These are phyloP conservation scores for Inga oerstediana DNA, from an alignment of 306 rosid species.

Conservation along the genomic window DNA sequence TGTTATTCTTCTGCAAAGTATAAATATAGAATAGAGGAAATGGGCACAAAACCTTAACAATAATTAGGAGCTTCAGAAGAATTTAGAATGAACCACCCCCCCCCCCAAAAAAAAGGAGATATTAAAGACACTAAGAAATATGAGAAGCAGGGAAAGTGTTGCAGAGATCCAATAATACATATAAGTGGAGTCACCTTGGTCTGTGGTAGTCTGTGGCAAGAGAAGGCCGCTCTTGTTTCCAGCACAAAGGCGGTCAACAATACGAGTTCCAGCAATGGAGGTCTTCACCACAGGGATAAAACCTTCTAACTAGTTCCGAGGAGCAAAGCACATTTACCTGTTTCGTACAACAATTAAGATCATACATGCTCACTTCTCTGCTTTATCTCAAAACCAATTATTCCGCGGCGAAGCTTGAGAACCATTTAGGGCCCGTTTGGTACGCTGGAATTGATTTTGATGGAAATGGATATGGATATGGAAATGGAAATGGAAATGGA, in stretches of 20 bases:
- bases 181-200: constrained; percentile 65
- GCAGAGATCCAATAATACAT: background rate
- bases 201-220: constrained; percentile 90
- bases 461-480: no score
- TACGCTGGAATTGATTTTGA: no score
- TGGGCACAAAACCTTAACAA: background rate
- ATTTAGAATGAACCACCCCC: background rate
- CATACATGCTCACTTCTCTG: constrained; percentile 10
- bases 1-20: background rate
- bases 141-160: background rate
- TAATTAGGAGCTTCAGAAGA: background rate
- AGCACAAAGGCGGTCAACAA: constrained; percentile 91
- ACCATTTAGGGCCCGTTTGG: no score
- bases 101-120: background rate
- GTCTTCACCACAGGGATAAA: constrained; percentile 85
- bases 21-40: background rate
- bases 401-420: background rate
- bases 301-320: constrained; percentile 44
- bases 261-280: constrained; percentile 85
- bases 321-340: background rate
- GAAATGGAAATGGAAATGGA: no score
- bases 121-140: background rate
- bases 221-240: constrained; percentile 98
- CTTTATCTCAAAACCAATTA: background rate
- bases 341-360: background rate